phyloP scores from a whole-genome alignment of 1,139 yeast species.

The Candida albicans region DNA sequence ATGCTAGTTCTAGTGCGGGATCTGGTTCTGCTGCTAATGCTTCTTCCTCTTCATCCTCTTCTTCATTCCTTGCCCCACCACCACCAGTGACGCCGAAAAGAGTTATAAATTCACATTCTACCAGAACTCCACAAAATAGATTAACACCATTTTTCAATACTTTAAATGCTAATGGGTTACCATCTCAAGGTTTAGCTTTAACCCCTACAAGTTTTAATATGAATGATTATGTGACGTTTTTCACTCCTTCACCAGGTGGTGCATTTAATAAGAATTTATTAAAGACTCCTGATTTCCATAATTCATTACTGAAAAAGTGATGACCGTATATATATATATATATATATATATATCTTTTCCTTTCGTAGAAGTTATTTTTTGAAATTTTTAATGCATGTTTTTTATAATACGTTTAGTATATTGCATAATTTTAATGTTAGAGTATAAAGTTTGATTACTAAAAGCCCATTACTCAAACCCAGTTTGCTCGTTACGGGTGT shows the following conservation, averaged over 20 bases:
- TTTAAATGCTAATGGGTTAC: slow-evolving; percentile 28
- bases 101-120: slow-evolving; percentile 14
- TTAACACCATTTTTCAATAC: slow-evolving; percentile 43
- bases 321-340: too few species aligned
- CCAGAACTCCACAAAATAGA: slow-evolving; percentile 46
- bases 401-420: too few species aligned
- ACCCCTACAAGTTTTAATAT: slow-evolving; percentile 78
- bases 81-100: slow-evolving; percentile 51
- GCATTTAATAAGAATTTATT: slow-evolving; percentile 33
- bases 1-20: background rate
- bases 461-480: too few species aligned
- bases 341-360: too few species aligned
- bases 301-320: slow-evolving; percentile 16
- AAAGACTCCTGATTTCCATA: slow-evolving; percentile 46
- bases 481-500: too few species aligned
- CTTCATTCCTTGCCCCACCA: slow-evolving; percentile 39
- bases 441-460: too few species aligned
- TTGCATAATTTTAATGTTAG: too few species aligned
- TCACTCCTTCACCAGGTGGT: slow-evolving; percentile 69
- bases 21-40: background rate
- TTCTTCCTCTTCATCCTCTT: slow-evolving; percentile 4
- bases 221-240: slow-evolving; percentile 77
- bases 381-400: too few species aligned
- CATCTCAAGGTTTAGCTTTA: slow-evolving; percentile 44
- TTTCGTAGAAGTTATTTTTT: too few species aligned